Evolutionary conservation across 495 filamentous ascomycete species (phyloP).

Genomic region (Extremus antarcticus): DNA sequence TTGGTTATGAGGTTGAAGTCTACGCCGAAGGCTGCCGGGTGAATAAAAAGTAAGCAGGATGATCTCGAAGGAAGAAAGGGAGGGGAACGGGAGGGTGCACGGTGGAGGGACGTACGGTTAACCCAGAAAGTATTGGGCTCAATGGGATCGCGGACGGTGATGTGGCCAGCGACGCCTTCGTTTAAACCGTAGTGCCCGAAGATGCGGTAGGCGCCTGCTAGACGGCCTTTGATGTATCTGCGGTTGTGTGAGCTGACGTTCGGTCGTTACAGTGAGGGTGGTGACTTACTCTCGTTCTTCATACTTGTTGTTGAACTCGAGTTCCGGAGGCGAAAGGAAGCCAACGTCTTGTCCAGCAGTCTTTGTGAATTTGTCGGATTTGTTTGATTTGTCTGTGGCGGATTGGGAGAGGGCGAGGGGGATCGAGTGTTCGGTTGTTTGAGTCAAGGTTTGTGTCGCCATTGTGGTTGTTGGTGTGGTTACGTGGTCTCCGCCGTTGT

Average conservation of each 20-base stretch:
- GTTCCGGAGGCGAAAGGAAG: background rate
- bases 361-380: background rate
- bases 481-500: too few species aligned
- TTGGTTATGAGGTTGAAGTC: constrained; percentile 56
- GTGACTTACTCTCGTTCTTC: constrained; percentile 39
- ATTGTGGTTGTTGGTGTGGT: background rate
- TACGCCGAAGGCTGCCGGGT: constrained; percentile 60
- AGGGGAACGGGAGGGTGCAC: background rate
- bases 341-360: background rate
- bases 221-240: constrained; percentile 47
- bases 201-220: constrained; percentile 55
- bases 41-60: too few species aligned
- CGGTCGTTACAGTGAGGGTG: too few species aligned
- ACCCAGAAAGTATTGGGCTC: constrained; percentile 42
- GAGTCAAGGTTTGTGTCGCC: background rate
- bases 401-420: background rate
- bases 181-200: constrained; percentile 56
- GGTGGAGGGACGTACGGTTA: background rate
- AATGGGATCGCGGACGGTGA: constrained; percentile 20
- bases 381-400: background rate
- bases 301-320: constrained; percentile 43
- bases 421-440: background rate
- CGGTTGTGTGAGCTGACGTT: background rate
- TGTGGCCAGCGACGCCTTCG: constrained; percentile 28
- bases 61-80: too few species aligned